A percentile compares a stretch with the other conserved stretches of the same genome.
phyloP scores from a whole-genome alignment of 345 rosid species.

The Murraya paniculata region DNA sequence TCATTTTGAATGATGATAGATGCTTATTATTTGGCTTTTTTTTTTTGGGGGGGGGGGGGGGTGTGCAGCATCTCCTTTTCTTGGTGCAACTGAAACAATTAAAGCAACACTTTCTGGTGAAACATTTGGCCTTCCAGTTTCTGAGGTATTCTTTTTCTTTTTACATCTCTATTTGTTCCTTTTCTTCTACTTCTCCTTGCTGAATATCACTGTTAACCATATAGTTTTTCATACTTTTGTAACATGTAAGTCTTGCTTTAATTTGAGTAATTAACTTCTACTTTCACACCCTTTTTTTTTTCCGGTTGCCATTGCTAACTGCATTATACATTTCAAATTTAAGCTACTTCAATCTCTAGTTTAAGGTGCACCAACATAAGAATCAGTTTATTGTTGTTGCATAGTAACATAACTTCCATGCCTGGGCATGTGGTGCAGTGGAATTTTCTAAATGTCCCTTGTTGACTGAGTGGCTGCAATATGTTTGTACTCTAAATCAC shows the following conservation, averaged over 20 bases:
- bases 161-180: neutral
- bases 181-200: neutral
- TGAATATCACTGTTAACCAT: neutral
- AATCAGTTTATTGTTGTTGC: neutral
- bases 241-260: neutral
- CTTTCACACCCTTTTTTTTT: neutral
- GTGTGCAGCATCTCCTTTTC: conserved; percentile 92
- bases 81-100: conserved; percentile 80
- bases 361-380: neutral
- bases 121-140: conserved; percentile 90
- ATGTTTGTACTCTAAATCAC: neutral
- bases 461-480: neutral
- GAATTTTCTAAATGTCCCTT: neutral
- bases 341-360: neutral
- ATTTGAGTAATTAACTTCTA: neutral
- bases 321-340: neutral
- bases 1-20: conserved; percentile 6
- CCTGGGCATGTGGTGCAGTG: neutral
- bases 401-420: neutral
- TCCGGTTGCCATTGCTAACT: neutral
- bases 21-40: conserved; percentile 21
- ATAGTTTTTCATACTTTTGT: neutral
- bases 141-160: conserved; percentile 70
- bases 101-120: conserved; percentile 80
- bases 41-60: too few species aligned